Conservation (phyloP, 1,284 basidiomycete species). For the Trichosporon ovoides region DNA sequence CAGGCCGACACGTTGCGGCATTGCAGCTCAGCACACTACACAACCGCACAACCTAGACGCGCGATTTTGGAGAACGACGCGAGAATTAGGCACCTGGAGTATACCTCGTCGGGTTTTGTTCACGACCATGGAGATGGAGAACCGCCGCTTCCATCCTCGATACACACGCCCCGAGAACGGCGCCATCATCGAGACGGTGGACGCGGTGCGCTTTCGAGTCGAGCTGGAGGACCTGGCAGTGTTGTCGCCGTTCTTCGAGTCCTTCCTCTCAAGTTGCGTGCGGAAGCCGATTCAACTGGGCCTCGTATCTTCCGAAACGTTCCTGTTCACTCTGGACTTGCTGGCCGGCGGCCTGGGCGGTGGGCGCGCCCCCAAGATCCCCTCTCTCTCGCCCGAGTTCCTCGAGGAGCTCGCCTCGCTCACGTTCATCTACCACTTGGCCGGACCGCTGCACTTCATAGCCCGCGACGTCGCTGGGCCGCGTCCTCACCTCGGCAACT, state of each 20-base stretch:
- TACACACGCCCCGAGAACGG: not conserved
- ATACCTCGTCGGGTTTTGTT: not conserved
- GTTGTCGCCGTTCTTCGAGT: not conserved
- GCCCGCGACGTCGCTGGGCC: not conserved
- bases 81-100: not conserved
- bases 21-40: too few species aligned
- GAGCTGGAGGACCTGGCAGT: not conserved
- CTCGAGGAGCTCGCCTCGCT: not conserved
- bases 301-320: not conserved
- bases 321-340: not conserved
- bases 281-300: not conserved
- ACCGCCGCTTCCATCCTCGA: not conserved
- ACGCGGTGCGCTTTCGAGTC: conserved; percentile 1
- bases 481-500: not conserved
- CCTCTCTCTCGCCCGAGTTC: not conserved
- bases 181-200: not conserved
- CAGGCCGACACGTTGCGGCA: not conserved
- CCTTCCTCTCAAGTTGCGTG: not conserved
- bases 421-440: not conserved
- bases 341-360: not conserved
- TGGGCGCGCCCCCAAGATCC: not conserved
- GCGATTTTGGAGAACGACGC: not conserved
- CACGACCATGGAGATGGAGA: too few species aligned
- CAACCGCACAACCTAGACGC: not conserved
- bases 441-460: not conserved